These are phyloP conservation scores for Luzula sylvatica DNA, from an alignment of 176 grass and related monocot genomes.

Conservation along the genomic window DNA sequence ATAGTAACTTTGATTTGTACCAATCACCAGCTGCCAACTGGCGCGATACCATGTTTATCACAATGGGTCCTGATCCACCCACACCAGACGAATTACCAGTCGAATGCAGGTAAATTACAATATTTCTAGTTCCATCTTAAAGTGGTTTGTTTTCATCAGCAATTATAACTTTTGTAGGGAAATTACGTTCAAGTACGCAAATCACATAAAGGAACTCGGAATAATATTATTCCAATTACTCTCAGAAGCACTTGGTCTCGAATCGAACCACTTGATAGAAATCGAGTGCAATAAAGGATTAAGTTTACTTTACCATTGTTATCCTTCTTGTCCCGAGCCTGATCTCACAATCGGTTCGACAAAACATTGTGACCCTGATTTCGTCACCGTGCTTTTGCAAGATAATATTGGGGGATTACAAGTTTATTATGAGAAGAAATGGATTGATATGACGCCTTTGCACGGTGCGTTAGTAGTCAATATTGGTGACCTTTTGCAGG, in stretches of 20 bases:
- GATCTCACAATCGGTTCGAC: conserved; percentile 9
- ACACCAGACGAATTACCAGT: background rate
- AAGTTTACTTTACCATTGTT: conserved; percentile 23
- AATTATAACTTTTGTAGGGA: conserved; percentile 6
- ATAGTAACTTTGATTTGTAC: conserved; percentile 11
- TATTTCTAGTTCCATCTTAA: no score
- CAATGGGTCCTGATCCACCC: background rate
- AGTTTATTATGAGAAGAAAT: conserved; percentile 5
- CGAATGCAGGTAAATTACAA: background rate
- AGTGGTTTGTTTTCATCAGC: no score
- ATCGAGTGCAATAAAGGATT: conserved; percentile 10
- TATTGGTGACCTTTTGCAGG: conserved; percentile 37
- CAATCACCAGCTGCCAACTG: conserved; percentile 5
- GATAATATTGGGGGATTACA: conserved; percentile 35
- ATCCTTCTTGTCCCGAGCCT: conserved; percentile 38
- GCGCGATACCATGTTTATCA: conserved; percentile 14
- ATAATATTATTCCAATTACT: background rate
- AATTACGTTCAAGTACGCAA: background rate
- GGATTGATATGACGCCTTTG: conserved; percentile 28
- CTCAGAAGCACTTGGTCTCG: conserved; percentile 8
- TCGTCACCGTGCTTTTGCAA: conserved; percentile 38
- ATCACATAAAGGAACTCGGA: background rate
- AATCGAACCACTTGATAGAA: background rate
- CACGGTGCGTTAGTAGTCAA: conserved; percentile 30
- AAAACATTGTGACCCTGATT: conserved; percentile 25